Evolutionary conservation across 2,329 filamentous ascomycete species (phyloP).

Genomic region (Neopestalotiopsis clavispora): DNA sequence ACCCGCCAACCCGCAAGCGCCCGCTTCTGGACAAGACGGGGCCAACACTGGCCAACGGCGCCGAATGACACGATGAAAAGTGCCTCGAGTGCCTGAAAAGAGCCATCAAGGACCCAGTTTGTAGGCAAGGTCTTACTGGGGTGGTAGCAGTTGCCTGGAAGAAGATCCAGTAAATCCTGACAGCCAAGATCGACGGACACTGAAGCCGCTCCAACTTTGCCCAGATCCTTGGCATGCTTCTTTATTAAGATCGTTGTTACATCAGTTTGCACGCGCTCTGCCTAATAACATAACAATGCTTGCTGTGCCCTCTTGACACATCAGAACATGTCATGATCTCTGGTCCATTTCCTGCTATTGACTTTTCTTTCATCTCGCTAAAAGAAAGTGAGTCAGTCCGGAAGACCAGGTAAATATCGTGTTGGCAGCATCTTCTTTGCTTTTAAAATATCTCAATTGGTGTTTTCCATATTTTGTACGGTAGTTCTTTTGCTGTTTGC

Average conservation of each 20-base stretch:
- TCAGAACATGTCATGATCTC: no score
- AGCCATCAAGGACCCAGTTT: not conserved
- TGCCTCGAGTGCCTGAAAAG: no score
- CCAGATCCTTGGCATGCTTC: slow-evolving; percentile 1
- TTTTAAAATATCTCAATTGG: no score
- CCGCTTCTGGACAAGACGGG: not conserved
- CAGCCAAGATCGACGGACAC: not conserved
- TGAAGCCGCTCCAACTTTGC: slow-evolving; percentile 1
- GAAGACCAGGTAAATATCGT: no score
- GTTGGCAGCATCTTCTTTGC: no score
- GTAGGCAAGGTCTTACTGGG: not conserved
- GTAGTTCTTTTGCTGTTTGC: no score
- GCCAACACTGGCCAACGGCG: no score
- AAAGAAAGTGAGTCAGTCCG: no score
- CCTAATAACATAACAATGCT: not conserved
- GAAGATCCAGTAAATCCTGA: not conserved
- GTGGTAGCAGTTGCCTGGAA: not conserved
- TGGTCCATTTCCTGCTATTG: no score
- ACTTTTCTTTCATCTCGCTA: no score
- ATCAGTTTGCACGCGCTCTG: not conserved
- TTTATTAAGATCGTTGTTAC: not conserved
- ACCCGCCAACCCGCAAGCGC: not conserved
- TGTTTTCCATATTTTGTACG: no score
- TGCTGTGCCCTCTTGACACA: not conserved
- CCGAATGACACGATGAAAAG: no score